Conservation (phyloP, 2,329 filamentous ascomycete species). For the Claviceps pusilla region DNA sequence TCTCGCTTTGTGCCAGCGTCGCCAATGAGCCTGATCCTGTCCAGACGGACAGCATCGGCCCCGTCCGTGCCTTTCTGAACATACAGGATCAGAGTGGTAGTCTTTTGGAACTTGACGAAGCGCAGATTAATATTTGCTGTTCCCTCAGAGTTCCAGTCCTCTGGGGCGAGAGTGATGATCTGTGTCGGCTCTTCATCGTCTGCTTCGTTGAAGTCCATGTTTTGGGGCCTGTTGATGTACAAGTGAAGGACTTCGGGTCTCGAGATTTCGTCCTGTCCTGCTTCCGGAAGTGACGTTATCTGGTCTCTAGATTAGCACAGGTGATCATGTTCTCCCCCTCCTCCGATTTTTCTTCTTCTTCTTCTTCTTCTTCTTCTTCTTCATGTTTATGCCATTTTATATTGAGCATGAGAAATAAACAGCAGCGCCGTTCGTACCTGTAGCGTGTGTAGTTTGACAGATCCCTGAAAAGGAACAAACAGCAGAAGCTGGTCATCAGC, state of each 20-base stretch:
- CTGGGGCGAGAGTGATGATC: conserved; percentile 53
- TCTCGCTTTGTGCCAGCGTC: conserved; percentile 84
- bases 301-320: conserved; percentile 23
- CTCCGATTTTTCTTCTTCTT: too few relatives aligned
- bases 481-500: conserved; percentile 94
- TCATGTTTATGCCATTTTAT: background rate
- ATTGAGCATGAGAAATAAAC: background rate
- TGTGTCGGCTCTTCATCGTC: conserved; percentile 75
- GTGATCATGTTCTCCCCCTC: background rate
- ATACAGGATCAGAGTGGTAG: conserved; percentile 74
- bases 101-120: conserved; percentile 96
- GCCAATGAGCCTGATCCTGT: conserved; percentile 66
- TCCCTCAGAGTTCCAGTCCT: conserved; percentile 69
- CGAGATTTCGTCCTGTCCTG: conserved; percentile 59
- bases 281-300: conserved; percentile 65
- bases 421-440: conserved; percentile 25
- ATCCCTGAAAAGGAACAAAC: conserved; percentile 76
- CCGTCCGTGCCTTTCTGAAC: conserved; percentile 74
- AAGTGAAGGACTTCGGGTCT: conserved; percentile 71
- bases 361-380: too few relatives aligned
- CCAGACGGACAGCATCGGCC: conserved; percentile 71
- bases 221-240: conserved; percentile 77
- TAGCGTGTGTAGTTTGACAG: conserved; percentile 74
- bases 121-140: conserved; percentile 61
- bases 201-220: conserved; percentile 88